Evolutionary conservation across 179 eudicot species (phyloP), one percentile per base, ranked within the genome.

Genomic region (Sideroxylon spinosum): DNA sequence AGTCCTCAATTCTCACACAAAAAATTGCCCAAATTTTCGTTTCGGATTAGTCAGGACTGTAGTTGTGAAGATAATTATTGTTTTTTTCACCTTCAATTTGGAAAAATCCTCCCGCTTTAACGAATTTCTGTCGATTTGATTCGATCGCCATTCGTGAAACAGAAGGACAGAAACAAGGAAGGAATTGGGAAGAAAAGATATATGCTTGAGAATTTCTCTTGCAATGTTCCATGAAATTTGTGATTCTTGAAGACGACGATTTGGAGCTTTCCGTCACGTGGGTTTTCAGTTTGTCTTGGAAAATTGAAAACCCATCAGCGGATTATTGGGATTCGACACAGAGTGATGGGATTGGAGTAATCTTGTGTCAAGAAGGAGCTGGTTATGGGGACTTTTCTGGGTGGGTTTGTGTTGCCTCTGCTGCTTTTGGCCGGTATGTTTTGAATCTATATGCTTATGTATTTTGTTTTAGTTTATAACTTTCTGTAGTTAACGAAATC

Each of bases 391-490:
- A 75, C 78, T 48, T 85, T 87, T 75, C 71, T 89, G 26, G 83
- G 79, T 50, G 87, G 90, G 55, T 82, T 89, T 86, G 79, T 87
- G 56, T 76, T 91, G 88, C 92, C 93, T 53, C 44, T 79, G 84
- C 85, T 92, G 75, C 92, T 91, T 37, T 77, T 90, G 76, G 71
- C 93, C 87, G 97, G 97, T 92, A 82, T 6, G 9, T n/a, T 76
- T 3, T 28, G 11, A 13, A 74, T 44, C 28, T 11, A 13, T 20
- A 17, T 20, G 71, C 9, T 22, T 69, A 55, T 56, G 0, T 20
- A n/a, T 16, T 17, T 63, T 63, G 60, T 32, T 73, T 71, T 78
- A 62, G 32, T 12, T 67, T 12, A 2, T 72, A n/a, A 48, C 2
- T 70, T 67, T 69, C n/a, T n/a, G 52, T 28, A 55, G 23, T 56